Percentiles rank a stretch among this genome's conserved stretches.
Evolutionary conservation across 805 yeast genomes (phyloP).

Genomic region (Lipomyces starkeyi): DNA sequence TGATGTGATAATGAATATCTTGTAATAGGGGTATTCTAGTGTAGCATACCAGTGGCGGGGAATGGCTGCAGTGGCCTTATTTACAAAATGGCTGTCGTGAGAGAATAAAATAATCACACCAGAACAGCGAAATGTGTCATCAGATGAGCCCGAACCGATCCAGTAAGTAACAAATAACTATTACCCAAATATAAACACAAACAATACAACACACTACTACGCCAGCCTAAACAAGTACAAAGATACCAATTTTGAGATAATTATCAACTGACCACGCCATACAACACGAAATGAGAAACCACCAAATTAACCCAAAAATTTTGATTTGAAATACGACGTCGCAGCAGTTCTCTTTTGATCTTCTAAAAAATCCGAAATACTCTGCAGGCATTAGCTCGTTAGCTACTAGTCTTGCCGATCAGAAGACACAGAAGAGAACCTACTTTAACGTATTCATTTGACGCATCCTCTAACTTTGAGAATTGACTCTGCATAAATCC

Average conservation of each 20-base stretch:
- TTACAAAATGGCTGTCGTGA: not conserved
- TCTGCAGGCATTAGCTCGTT: conserved; percentile 7
- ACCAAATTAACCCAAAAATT: conserved; percentile 15
- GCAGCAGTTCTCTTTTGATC: conserved; percentile 29
- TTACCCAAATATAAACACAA: not conserved
- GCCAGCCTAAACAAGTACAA: not conserved
- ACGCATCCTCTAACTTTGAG: conserved; percentile 33
- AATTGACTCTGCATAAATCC: conserved; percentile 32
- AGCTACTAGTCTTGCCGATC: not conserved
- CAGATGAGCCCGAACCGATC: not conserved
- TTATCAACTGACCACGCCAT: not conserved
- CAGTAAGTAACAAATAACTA: not conserved
- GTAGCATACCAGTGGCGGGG: not conserved
- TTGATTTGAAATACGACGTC: conserved; percentile 31
- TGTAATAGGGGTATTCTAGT: not conserved
- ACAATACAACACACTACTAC: not conserved
- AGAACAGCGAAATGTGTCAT: not conserved
- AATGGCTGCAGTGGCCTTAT: not conserved
- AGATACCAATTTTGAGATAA: not conserved
- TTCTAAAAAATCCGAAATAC: conserved; percentile 26
- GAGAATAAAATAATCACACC: not conserved
- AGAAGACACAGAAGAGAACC: not conserved
- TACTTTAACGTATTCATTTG: conserved; percentile 33
- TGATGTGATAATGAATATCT: not conserved
- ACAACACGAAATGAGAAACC: not conserved